These are phyloP conservation scores for Lenwebbia sp. DNA, from an alignment of 345 rosid genomes.

Conservation along the genomic window DNA sequence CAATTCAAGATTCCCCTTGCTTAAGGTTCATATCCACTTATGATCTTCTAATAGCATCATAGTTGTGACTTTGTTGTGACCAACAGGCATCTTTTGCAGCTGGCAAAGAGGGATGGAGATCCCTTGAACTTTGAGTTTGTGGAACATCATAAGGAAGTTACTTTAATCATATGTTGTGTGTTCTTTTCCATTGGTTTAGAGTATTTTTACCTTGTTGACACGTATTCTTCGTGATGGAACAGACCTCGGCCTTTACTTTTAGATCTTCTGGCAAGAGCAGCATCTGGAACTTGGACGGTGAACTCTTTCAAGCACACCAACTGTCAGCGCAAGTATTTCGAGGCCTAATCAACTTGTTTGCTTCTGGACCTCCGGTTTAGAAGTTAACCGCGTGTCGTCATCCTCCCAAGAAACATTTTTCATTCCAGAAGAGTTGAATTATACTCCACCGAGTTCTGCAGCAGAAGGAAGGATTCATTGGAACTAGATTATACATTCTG, in stretches of 20 bases:
- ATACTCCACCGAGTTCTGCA: not conserved
- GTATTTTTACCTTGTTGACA: not conserved
- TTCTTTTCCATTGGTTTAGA: not conserved
- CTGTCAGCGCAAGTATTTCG: slow-evolving; percentile 89
- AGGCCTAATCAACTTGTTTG: slow-evolving; percentile 73
- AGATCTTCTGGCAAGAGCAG: slow-evolving; percentile 70
- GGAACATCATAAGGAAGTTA: slow-evolving; percentile 71
- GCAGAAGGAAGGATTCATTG: not conserved
- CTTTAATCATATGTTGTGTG: not conserved
- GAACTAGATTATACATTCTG: not conserved
- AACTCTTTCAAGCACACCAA: slow-evolving; percentile 78
- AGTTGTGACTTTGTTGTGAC: not conserved
- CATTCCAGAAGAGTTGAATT: not conserved
- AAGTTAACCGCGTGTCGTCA: not conserved
- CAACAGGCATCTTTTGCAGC: slow-evolving; percentile 88
- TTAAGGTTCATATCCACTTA: not conserved
- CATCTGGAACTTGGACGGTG: slow-evolving; percentile 91
- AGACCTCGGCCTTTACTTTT: slow-evolving; percentile 86
- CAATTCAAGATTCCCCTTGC: not conserved
- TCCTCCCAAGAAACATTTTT: not conserved
- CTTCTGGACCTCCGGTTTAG: slow-evolving; percentile 86
- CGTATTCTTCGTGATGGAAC: not conserved
- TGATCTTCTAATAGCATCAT: not conserved
- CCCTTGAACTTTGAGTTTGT: slow-evolving; percentile 79
- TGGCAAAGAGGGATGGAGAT: slow-evolving; percentile 67